Conservation (phyloP, 192 early-diverging fungal species). For the Borealophlyctis nickersoniae region DNA sequence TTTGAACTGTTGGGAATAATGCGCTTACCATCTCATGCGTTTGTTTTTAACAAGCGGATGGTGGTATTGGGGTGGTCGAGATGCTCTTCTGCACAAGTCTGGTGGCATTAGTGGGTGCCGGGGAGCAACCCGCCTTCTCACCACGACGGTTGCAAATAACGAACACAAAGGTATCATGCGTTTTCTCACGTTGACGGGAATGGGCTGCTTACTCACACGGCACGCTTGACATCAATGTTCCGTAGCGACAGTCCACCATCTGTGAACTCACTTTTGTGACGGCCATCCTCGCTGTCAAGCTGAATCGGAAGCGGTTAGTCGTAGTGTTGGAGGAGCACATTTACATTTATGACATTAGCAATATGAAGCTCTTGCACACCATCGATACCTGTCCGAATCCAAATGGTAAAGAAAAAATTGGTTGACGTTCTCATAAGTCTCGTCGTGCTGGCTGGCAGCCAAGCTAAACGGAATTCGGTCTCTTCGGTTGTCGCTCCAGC, state of each 20-base stretch:
- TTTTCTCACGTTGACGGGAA: neutral
- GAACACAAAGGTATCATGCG: slow-evolving; percentile 83
- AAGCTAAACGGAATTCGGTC: neutral
- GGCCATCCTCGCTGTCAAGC: slow-evolving; percentile 88
- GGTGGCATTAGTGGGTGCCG: slow-evolving; percentile 91
- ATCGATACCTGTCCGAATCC: slow-evolving; percentile 95
- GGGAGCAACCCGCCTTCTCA: slow-evolving; percentile 82
- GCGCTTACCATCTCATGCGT: neutral
- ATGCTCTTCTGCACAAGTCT: slow-evolving; percentile 98
- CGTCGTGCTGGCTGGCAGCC: neutral
- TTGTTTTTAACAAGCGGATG: slow-evolving; percentile 54
- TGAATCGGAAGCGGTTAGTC: slow-evolving; percentile 90
- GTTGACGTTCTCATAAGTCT: slow-evolving; percentile 1
- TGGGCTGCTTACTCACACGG: no score
- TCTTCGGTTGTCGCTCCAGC: slow-evolving; percentile 46
- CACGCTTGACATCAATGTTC: neutral
- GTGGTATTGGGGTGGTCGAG: slow-evolving; percentile 91
- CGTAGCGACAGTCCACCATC: slow-evolving; percentile 88
- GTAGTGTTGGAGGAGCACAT: slow-evolving; percentile 95
- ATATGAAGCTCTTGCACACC: slow-evolving; percentile 95
- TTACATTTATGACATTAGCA: slow-evolving; percentile 95
- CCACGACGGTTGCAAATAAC: slow-evolving; percentile 89
- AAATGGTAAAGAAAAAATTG: slow-evolving; percentile 53
- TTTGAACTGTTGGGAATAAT: slow-evolving; percentile 7
- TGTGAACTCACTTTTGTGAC: slow-evolving; percentile 96